These are phyloP conservation scores for Coemansia sp. DNA, from an alignment of 192 early-diverging fungal genomes.

Conservation along the genomic window DNA sequence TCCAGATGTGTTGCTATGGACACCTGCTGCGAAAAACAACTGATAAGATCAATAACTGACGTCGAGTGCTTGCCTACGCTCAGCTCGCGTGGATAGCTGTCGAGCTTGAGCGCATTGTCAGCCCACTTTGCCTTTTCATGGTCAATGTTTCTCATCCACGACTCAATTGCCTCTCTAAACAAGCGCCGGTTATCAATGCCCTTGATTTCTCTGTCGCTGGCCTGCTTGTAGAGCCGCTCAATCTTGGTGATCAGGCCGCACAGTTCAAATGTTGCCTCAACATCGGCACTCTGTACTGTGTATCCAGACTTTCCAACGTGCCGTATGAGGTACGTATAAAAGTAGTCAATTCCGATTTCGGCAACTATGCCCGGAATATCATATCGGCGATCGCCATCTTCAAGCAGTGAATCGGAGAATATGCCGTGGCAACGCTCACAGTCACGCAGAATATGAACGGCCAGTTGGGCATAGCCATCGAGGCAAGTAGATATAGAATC, in stretches of 20 bases:
- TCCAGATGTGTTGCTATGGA: constrained; percentile 31
- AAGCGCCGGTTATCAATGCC: constrained; percentile 38
- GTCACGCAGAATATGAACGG: constrained; percentile 34
- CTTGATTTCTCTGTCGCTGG: constrained; percentile 16
- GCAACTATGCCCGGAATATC: constrained; percentile 50
- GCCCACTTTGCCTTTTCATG: constrained; percentile 36
- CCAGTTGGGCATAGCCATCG: constrained; percentile 46
- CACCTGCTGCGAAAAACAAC: constrained; percentile 53
- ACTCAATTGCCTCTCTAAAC: constrained; percentile 34
- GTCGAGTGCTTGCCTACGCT: constrained; percentile 53
- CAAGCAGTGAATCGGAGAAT: constrained; percentile 40
- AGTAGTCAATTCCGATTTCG: constrained; percentile 45
- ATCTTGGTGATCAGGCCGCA: constrained; percentile 36
- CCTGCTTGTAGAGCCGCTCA: constrained; percentile 28
- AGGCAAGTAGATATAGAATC: constrained; percentile 21
- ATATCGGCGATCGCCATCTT: constrained; percentile 51
- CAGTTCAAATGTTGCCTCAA: constrained; percentile 46
- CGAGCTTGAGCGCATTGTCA: constrained; percentile 48
- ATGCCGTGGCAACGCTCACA: constrained; percentile 35
- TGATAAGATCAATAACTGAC: constrained; percentile 53
- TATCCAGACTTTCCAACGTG: constrained; percentile 48
- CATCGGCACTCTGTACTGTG: constrained; percentile 18
- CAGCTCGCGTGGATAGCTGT: constrained; percentile 36
- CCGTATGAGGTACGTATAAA: constrained; percentile 34
- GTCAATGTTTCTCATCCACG: constrained; percentile 47